Percentiles rank a stretch among this genome's conserved stretches.
phyloP scores from a whole-genome alignment of 257 asterid genomes.

The Solanum gracilifrons region DNA sequence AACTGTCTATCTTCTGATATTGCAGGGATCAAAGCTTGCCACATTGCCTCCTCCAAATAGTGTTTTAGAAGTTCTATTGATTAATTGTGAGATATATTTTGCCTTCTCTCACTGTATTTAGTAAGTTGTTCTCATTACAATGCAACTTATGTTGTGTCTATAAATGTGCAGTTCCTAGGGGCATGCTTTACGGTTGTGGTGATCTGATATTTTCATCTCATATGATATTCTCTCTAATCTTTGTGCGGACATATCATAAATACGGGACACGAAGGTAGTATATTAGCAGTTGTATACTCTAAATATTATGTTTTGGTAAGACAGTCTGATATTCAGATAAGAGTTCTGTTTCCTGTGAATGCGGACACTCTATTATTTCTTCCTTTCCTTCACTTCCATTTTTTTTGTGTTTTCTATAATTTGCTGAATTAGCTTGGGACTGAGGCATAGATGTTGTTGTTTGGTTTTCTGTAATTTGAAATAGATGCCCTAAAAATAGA shows the following conservation, averaged over 20 bases:
- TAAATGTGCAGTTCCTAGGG: slow-evolving; percentile 63
- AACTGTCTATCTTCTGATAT: not conserved
- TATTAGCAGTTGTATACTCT: not conserved
- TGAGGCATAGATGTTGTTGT: not conserved
- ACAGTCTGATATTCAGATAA: not conserved
- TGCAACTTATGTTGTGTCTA: slow-evolving; percentile 1
- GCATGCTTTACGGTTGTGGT: slow-evolving; percentile 89
- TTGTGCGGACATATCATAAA: slow-evolving; percentile 81
- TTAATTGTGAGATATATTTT: slow-evolving; percentile 27
- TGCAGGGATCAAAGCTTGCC: slow-evolving; percentile 92
- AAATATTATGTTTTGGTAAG: not conserved
- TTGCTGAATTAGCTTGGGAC: not conserved
- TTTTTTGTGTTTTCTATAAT: not conserved
- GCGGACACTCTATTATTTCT: not conserved
- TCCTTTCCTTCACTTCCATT: not conserved
- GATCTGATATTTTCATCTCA: slow-evolving; percentile 97
- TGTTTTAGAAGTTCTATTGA: slow-evolving; percentile 47
- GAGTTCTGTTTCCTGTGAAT: not conserved
- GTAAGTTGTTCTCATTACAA: not conserved
- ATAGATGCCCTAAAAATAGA: not conserved
- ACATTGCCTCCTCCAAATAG: slow-evolving; percentile 74
- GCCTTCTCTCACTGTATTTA: not conserved
- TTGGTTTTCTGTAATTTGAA: not conserved
- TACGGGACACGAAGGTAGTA: slow-evolving; percentile 72
- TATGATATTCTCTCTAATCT: slow-evolving; percentile 89